Evolutionary conservation across 1,284 basidiomycete species (phyloP), one percentile per base, ranked within the genome.

Genomic region (Cryptococcus sp.): DNA sequence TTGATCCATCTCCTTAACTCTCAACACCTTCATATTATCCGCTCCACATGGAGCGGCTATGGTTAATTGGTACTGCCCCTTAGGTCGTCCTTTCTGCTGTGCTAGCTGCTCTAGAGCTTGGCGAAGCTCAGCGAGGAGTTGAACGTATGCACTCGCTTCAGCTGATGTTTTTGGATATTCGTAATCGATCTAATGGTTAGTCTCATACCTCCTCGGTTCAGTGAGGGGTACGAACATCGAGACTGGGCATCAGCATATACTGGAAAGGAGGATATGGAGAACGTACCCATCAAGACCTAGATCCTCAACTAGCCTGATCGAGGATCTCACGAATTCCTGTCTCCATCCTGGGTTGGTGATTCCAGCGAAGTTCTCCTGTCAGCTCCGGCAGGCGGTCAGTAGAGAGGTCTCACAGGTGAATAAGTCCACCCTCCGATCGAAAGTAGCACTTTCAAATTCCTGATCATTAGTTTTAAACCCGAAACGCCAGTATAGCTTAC

Each of bases 361-460:
- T 23, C 61, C 59, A 21, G 57, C 63, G 55, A 77, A 76, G 64
- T 76, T 76, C 68, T 73, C 46, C 32, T 34, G 9, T n/a, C n/a
- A n/a, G n/a, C n/a, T 4, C 18, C 2, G 11, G 7, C 22, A 21
- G 28, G 44, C 25, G 11, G 48, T 53, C 45, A 52, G 34, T 23
- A 21, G 13, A 14, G 11, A 4, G 23, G 19, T 50, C 66, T 39
- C 24, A 70, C 68, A 2, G 87, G 83, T 2, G 88, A 91, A 68
- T 90, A 92, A 0, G 87, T 87, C 90, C 89, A 93, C 4, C 91
- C 88, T 32, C 88, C 88, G 41, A 91, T 79, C 0, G 86, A 88
- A 24, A 90, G 77, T 32, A 88, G 73, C 11, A 89, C 83, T 67
- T 90, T 89, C 49, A 90, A 69, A 65, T 87, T 85, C 36, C 87